Base-by-base conservation (phyloP, 805 yeast genomes). In the Cephaloascus albidus region DNA sequence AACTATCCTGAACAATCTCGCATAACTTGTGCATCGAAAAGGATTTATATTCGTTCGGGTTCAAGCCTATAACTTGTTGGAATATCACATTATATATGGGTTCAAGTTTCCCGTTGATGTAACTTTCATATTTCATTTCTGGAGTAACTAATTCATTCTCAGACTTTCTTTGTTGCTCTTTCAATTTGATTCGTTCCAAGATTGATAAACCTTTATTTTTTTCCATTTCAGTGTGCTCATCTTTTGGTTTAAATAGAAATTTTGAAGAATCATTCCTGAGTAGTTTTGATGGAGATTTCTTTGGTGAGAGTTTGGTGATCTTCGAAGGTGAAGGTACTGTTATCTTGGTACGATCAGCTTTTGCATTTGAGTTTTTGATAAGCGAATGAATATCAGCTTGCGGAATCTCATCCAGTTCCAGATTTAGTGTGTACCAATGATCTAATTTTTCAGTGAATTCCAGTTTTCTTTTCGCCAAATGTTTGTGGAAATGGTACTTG, bases 151-250 rank as follows among this genome's bases (percentile, higher is more conserved):
- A 10, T 15, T 10, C 6, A 15, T 31, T 15, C 6, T 43, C 43
- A 1, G 39, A 41, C 4, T 44, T 36, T 15, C 39, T 50, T 14
- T 42, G 46, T 17, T 49, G 46, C 40, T 70, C 72, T 45, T 61
- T 67, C 34, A 49, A 40, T 38, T 53, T 56, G 36, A 69, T 65
- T 35, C 74, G 51, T 34, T 70, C 69, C 10, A 69, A 43, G 4
- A 70, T 45, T 1, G 66, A 51, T 8, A 58, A 42, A 10, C 33
- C 33, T 16, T 31, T 31, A n/a, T 40, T 35, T 8, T 48, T 49
- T 5, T 18, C 26, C 10, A 36, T 38, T 6, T 36, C 27, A 1
- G 41, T 43, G 3, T 8, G 14, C 17, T 50, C 61, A 20, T 39
- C 42, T 36, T 50, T 52, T 31, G 56, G 62, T 35, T 55, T 55